phyloP scores from a whole-genome alignment of 2,329 filamentous ascomycete genomes.

The Aureobasidium namibiae region DNA sequence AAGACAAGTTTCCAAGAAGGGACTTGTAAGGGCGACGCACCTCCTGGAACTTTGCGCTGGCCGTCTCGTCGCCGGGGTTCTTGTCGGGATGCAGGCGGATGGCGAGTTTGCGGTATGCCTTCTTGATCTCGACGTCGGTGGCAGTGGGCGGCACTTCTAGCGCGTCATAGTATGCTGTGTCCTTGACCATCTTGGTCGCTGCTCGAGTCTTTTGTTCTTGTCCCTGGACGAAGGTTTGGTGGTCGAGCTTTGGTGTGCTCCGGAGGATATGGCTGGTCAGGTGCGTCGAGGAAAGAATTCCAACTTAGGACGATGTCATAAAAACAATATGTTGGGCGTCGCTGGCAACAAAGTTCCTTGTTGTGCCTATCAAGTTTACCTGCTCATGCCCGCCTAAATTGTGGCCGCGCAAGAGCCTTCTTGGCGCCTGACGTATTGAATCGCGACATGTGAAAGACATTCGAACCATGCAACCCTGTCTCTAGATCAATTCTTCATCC shows the following conservation, averaged over 20 bases:
- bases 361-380: background rate
- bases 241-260: background rate
- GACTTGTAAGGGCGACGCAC: conserved; percentile 39
- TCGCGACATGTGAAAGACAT: conserved; percentile 6
- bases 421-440: background rate
- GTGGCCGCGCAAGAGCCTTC: background rate
- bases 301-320: background rate
- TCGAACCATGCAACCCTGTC: background rate
- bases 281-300: background rate
- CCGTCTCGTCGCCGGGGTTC: conserved; percentile 91
- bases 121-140: conserved; percentile 89
- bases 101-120: conserved; percentile 77
- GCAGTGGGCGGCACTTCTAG: conserved; percentile 78
- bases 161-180: conserved; percentile 82
- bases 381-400: background rate
- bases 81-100: conserved; percentile 96
- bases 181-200: conserved; percentile 27
- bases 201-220: background rate
- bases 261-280: no score
- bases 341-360: background rate
- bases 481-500: background rate
- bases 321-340: background rate
- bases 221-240: background rate
- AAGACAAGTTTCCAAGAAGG: background rate
- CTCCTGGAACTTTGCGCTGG: conserved; percentile 87